Percentiles rank a stretch among this genome's conserved stretches.
Conservation (phyloP, 495 filamentous ascomycete genomes). For the Diplogelasinospora grovesii region DNA sequence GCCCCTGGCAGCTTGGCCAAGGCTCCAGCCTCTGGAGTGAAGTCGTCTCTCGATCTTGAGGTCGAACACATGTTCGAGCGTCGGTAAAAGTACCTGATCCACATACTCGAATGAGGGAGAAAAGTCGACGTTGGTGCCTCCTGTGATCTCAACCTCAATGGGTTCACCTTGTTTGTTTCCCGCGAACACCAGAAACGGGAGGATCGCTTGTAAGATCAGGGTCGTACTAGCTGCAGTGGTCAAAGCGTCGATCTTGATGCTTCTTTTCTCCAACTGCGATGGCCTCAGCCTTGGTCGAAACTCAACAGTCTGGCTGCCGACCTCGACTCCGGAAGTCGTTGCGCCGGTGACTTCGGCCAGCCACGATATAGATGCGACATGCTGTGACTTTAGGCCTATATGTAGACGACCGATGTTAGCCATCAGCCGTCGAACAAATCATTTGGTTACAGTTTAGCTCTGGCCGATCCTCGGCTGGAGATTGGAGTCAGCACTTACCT, state of each 20-base stretch:
- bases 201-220: constrained; percentile 75
- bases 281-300: constrained; percentile 42
- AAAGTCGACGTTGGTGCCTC: constrained; percentile 70
- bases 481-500: constrained; percentile 20
- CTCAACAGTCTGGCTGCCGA: constrained; percentile 49
- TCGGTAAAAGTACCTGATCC: constrained; percentile 65
- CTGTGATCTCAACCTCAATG: constrained; percentile 56
- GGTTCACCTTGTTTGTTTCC: constrained; percentile 23
- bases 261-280: constrained; percentile 27
- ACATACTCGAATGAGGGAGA: constrained; percentile 74
- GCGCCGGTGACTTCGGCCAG: constrained; percentile 60
- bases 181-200: constrained; percentile 67
- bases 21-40: constrained; percentile 60
- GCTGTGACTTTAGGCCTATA: constrained; percentile 73
- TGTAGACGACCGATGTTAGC: too few species aligned
- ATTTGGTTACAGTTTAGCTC: too few species aligned
- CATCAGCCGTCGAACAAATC: too few species aligned
- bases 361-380: constrained; percentile 60
- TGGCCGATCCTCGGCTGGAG: too few species aligned
- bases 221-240: constrained; percentile 47
- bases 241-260: constrained; percentile 38
- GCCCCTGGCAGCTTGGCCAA: constrained; percentile 51
- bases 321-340: constrained; percentile 43
- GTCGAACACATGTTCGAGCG: constrained; percentile 57
- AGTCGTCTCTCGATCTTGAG: constrained; percentile 50